phyloP scores from a whole-genome alignment of 768 basidiomycete genomes.

The Chalciporus chontae region DNA sequence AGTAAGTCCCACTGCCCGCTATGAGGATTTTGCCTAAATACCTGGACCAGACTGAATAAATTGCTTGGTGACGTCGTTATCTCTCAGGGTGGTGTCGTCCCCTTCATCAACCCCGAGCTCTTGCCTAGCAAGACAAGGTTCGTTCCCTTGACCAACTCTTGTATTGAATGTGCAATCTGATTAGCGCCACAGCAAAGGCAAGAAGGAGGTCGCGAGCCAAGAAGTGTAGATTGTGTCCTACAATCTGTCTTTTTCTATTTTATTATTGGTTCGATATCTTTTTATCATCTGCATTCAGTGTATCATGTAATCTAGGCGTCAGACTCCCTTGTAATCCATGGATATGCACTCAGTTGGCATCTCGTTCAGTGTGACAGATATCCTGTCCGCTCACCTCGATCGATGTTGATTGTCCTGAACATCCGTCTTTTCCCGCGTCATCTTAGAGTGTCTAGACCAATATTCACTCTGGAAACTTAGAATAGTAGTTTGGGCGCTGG shows the following conservation, averaged over 20 bases:
- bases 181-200: conserved; percentile 26
- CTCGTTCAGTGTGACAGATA: too few species aligned
- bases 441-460: too few species aligned
- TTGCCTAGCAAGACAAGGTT: conserved; percentile 31
- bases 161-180: conserved; percentile 1
- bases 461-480: too few species aligned
- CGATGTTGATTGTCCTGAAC: too few species aligned
- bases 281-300: conserved; percentile 29
- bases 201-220: conserved; percentile 32
- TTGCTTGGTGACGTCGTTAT: conserved; percentile 85
- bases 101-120: conserved; percentile 52
- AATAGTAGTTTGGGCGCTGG: too few species aligned
- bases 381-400: too few species aligned
- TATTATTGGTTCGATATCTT: conserved; percentile 22
- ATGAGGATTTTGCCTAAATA: neutral
- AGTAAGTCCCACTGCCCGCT: conserved; percentile 39
- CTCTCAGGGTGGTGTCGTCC: conserved; percentile 87
- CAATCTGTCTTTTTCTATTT: conserved; percentile 3
- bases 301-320: conserved; percentile 26
- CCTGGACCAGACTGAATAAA: conserved; percentile 55
- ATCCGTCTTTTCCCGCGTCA: too few species aligned
- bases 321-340: conserved; percentile 14
- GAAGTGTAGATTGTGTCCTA: conserved; percentile 23
- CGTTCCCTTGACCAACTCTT: neutral
- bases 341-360: neutral